Evolutionary conservation across 176 grass and related monocot genomes (phyloP), one percentile per base, ranked within the genome.

Genomic region (Oryza punctata): DNA sequence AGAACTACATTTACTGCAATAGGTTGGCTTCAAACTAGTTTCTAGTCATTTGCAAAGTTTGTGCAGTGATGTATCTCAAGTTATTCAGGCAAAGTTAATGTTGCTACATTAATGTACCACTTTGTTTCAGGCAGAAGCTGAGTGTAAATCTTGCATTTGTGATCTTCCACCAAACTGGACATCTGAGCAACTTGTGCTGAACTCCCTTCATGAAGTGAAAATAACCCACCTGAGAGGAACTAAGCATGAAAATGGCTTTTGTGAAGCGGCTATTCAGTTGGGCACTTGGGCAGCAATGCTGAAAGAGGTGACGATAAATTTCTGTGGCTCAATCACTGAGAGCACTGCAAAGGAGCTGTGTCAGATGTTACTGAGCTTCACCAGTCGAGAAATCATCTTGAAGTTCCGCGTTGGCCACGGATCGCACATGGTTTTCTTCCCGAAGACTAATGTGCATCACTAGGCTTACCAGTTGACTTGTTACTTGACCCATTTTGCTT

Each of bases 271-370:
- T 87, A 68, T 87, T 87, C 18, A 60, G 13, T n/a, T n/a, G n/a
- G n/a, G n/a, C n/a, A n/a, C n/a, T 12, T 81, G 85, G 85, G 45
- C 61, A 3, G 75, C 25, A 2, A 18, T 29, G 12, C 35, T 81
- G 29, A 79, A 79, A 72, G 45, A 72, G 28, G 65, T 79, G 67
- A 38, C 40, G 64, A 24, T 79, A 79, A 72, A 6, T 78, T 85
- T 85, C 69, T 21, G 47, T 63, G 0, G 19, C 5, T 63, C 65
- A 24, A 33, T 78, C 29, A 8, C 66, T 78, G 83, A 85, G 50
- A 78, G 54, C 26, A 78, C 63, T 52, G 83, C 75, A 21, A 85
- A 63, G 12, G 83, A 69, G 26, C 19, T 85, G 9, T 78, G 41
- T 26, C 12, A 35, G 54, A 64, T 64, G 67, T 64, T 49, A 14